Percentiles rank a stretch among this genome's conserved stretches.
Conservation (phyloP, 495 filamentous ascomycete genomes). For the Daldinia concentrica region DNA sequence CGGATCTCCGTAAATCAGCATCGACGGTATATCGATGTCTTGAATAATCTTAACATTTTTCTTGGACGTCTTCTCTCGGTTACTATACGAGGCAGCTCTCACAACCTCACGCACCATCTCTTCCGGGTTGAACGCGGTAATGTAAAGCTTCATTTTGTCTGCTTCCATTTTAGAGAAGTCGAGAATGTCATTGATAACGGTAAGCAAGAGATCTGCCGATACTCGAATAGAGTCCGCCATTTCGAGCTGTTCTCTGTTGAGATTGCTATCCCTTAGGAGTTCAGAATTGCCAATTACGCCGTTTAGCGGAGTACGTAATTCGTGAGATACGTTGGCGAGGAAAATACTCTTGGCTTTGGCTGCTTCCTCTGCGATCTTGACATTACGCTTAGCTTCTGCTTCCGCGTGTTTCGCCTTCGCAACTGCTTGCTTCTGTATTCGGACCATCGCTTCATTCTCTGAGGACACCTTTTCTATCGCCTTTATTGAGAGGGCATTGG, state of each 20-base stretch:
- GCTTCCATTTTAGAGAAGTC: constrained; percentile 95
- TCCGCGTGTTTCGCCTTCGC: constrained; percentile 83
- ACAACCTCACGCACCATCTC: constrained; percentile 91
- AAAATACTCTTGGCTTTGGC: constrained; percentile 92
- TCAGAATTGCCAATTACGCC: constrained; percentile 93
- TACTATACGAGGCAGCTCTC: constrained; percentile 84
- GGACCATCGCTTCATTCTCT: constrained; percentile 87
- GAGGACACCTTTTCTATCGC: constrained; percentile 80
- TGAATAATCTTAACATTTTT: constrained; percentile 69
- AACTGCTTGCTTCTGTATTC: constrained; percentile 83
- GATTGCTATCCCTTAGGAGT: constrained; percentile 77
- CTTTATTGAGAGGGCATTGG: constrained; percentile 86
- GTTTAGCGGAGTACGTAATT: constrained; percentile 85
- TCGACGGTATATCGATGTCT: constrained; percentile 77
- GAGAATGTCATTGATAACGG: constrained; percentile 93
- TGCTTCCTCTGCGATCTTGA: constrained; percentile 89
- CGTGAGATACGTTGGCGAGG: constrained; percentile 90
- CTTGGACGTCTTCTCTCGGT: constrained; percentile 73
- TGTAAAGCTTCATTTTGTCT: constrained; percentile 93
- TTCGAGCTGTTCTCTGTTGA: constrained; percentile 84
- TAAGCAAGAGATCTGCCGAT: constrained; percentile 89
- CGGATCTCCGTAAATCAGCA: constrained; percentile 89
- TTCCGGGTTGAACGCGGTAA: constrained; percentile 82
- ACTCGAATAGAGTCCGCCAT: constrained; percentile 93
- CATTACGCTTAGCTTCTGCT: constrained; percentile 83